These are phyloP conservation scores for Boletellus emodensis DNA, from an alignment of 768 basidiomycete species.

Conservation along the genomic window DNA sequence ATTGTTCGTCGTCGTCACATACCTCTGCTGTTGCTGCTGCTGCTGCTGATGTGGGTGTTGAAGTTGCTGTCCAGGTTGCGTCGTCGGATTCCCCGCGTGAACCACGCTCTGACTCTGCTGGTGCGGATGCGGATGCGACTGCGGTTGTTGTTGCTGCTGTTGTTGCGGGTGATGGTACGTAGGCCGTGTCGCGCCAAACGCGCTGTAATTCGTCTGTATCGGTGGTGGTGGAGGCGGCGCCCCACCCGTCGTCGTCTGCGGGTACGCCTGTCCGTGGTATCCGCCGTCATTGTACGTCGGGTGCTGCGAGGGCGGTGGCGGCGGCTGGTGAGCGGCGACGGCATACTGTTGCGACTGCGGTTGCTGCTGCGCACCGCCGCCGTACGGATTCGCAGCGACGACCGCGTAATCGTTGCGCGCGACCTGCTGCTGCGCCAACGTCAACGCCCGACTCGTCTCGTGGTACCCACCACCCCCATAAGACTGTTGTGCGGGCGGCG, in stretches of 20 bases:
- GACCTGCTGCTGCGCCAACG: conserved; percentile 32
- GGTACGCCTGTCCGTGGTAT: conserved; percentile 18
- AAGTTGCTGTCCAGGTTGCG: background rate
- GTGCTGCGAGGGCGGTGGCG: conserved; percentile 8
- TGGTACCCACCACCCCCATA: conserved; percentile 17
- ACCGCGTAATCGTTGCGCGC: conserved; percentile 20
- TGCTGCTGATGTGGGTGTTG: too few species aligned
- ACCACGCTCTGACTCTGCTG: conserved; percentile 13
- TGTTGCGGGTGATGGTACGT: conserved; percentile 5
- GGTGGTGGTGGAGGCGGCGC: conserved; percentile 9
- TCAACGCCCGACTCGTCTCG: conserved; percentile 27
- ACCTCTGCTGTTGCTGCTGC: conserved; percentile 20
- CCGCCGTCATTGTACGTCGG: conserved; percentile 11
- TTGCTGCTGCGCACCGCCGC: conserved; percentile 7
- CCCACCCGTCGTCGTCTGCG: background rate
- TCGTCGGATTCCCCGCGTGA: conserved; percentile 29
- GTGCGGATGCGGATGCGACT: too few species aligned
- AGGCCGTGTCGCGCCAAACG: too few species aligned
- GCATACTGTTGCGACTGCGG: too few species aligned
- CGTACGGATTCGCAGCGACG: conserved; percentile 13
- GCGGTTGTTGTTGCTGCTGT: too few species aligned
- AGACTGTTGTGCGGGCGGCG: conserved; percentile 18
- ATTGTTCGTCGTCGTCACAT: conserved; percentile 14
- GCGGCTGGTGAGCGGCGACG: too few species aligned
- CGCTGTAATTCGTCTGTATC: too few species aligned